These are phyloP conservation scores for Huntiella moniliformis DNA, from an alignment of 2,329 filamentous ascomycete genomes.

Conservation along the genomic window DNA sequence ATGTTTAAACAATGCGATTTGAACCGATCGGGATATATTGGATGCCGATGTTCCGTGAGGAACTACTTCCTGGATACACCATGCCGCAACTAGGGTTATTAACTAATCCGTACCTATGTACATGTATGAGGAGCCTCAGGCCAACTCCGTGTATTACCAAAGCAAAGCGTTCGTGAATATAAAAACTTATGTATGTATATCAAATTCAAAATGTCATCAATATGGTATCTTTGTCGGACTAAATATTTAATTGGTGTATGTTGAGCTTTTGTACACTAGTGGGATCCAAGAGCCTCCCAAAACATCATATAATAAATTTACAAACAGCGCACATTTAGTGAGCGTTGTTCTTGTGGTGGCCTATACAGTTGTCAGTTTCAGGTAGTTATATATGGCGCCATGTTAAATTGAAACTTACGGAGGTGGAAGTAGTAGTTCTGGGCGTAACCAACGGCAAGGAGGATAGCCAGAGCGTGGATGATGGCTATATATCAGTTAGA, in stretches of 20 bases:
- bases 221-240: too few relatives aligned
- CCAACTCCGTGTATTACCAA: too few relatives aligned
- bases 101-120: too few relatives aligned
- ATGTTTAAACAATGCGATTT: too few relatives aligned
- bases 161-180: too few relatives aligned
- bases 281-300: constrained; percentile 6
- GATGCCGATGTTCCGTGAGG: too few relatives aligned
- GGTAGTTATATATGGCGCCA: constrained; percentile 1
- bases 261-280: constrained; percentile 12
- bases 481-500: constrained; percentile 41
- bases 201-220: too few relatives aligned
- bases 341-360: constrained; percentile 99
- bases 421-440: constrained; percentile 99
- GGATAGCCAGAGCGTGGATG: constrained; percentile 61
- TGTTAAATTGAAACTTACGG: constrained; percentile 43
- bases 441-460: constrained; percentile 73
- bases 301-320: constrained; percentile 5
- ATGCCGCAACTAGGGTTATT: too few relatives aligned
- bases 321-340: constrained; percentile 42
- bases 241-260: constrained; percentile 2
- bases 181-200: too few relatives aligned
- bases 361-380: constrained; percentile 27
- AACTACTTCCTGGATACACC: too few relatives aligned
- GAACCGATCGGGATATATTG: too few relatives aligned
- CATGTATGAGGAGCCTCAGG: too few relatives aligned